Conservation (phyloP, 169 alveolate species). For the Cryptosporidium canis region DNA sequence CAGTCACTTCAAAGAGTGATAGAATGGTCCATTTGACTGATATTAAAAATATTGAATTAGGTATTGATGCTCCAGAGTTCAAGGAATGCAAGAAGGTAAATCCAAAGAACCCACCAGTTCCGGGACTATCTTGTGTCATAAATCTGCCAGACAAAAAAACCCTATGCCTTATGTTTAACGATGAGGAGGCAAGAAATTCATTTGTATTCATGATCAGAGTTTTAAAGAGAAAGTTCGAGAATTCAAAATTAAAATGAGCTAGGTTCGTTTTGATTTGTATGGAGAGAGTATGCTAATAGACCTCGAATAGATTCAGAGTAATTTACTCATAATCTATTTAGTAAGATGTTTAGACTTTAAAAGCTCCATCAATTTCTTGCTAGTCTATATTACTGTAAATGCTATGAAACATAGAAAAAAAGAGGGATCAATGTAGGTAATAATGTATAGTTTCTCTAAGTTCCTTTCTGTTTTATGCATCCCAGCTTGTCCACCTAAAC, state of each 20-base stretch:
- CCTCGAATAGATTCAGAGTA: too few species aligned
- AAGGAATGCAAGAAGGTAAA: constrained; percentile 23
- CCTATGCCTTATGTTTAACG: constrained; percentile 56
- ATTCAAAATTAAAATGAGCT: not conserved
- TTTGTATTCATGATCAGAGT: constrained; percentile 69
- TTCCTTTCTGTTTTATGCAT: too few species aligned
- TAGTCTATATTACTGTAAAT: too few species aligned
- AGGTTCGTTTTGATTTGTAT: not conserved
- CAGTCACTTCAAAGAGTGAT: constrained; percentile 66
- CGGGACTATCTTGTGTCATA: constrained; percentile 58
- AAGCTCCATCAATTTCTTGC: too few species aligned
- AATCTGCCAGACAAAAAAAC: constrained; percentile 62
- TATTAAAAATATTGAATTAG: constrained; percentile 41
- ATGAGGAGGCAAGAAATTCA: constrained; percentile 70
- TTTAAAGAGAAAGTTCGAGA: constrained; percentile 60
- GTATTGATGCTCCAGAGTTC: constrained; percentile 60
- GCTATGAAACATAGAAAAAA: too few species aligned
- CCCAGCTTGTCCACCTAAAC: too few species aligned
- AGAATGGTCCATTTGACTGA: constrained; percentile 67
- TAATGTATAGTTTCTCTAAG: too few species aligned
- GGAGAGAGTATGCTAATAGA: not conserved
- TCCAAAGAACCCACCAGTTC: constrained; percentile 64
- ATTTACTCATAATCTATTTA: too few species aligned
- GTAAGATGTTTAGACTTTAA: too few species aligned
- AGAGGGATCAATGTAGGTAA: too few species aligned